A percentile compares a stretch with the other conserved stretches of the same genome.
Evolutionary conservation across 345 rosid species (phyloP).

Genomic region (Balakata baccata): DNA sequence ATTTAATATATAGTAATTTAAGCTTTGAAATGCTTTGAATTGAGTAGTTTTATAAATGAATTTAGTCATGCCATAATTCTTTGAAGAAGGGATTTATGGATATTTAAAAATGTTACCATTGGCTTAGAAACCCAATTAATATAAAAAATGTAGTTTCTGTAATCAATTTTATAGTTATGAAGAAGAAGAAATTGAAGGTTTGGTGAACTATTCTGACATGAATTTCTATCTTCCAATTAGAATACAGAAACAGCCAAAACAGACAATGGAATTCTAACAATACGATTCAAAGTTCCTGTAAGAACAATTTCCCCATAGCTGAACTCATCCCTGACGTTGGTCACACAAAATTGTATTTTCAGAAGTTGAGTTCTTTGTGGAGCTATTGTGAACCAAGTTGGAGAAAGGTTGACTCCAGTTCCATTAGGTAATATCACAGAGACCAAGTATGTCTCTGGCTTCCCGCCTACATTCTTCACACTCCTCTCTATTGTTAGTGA

Average conservation of each 20-base stretch:
- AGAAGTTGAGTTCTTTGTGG: constrained; percentile 46
- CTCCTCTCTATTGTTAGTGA: constrained; percentile 43
- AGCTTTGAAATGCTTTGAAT: not conserved
- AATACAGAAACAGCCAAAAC: constrained; percentile 27
- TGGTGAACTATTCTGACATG: not conserved
- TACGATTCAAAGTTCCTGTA: constrained; percentile 68
- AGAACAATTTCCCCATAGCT: constrained; percentile 69
- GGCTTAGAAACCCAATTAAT: too few species aligned
- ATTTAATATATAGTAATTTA: not conserved
- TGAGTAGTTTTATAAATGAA: not conserved
- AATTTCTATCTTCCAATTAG: not conserved
- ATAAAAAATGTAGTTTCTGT: too few species aligned
- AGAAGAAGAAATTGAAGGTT: too few species aligned
- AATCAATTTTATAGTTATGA: too few species aligned
- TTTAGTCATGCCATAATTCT: too few species aligned
- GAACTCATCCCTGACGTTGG: constrained; percentile 34
- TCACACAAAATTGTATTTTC: constrained; percentile 48
- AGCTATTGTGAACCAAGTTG: constrained; percentile 56
- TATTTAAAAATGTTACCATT: too few species aligned
- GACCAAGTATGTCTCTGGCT: constrained; percentile 52
- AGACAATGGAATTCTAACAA: constrained; percentile 58
- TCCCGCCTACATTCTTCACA: constrained; percentile 51
- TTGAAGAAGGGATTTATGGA: not conserved
- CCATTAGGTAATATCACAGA: constrained; percentile 65
- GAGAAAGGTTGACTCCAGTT: constrained; percentile 46